Percentiles rank a stretch among this genome's conserved stretches.
These are phyloP conservation scores for Rhodofomes roseus DNA, from an alignment of 1,284 basidiomycete species.

Conservation along the genomic window DNA sequence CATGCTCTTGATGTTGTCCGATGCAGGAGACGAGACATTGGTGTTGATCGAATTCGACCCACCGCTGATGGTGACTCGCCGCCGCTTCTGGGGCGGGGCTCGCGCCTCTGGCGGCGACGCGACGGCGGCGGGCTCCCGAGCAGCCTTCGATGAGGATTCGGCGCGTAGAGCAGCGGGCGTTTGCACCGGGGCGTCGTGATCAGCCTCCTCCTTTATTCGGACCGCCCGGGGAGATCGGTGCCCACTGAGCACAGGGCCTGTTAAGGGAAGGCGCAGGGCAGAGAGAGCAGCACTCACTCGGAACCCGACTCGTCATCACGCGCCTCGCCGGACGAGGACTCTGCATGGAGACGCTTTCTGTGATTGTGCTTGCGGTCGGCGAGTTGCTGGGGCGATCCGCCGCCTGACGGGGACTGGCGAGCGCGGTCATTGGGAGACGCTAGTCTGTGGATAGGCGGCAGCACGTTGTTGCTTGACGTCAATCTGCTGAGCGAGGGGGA, in stretches of 20 bases:
- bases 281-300: conserved; percentile 36
- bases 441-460: conserved; percentile 60
- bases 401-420: conserved; percentile 33
- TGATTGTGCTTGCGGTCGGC: conserved; percentile 17
- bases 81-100: conserved; percentile 61
- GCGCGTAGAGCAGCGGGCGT: conserved; percentile 23
- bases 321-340: conserved; percentile 13
- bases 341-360: conserved; percentile 28
- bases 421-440: conserved; percentile 26
- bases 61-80: conserved; percentile 66
- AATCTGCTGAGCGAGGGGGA: conserved; percentile 47
- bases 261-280: conserved; percentile 11
- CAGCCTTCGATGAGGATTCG: conserved; percentile 3
- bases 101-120: conserved; percentile 35
- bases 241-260: conserved; percentile 27
- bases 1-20: conserved; percentile 51
- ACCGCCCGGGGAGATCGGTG: conserved; percentile 44
- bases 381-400: conserved; percentile 22
- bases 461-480: conserved; percentile 44
- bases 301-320: conserved; percentile 20
- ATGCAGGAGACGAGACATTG: conserved; percentile 38
- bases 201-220: conserved; percentile 60
- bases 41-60: conserved; percentile 51
- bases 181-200: conserved; percentile 43
- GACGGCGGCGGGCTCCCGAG: conserved; percentile 1